Percentiles rank a stretch among this genome's conserved stretches.
Conservation (phyloP, 1,284 basidiomycete species). For the Puccinia horiana region DNA sequence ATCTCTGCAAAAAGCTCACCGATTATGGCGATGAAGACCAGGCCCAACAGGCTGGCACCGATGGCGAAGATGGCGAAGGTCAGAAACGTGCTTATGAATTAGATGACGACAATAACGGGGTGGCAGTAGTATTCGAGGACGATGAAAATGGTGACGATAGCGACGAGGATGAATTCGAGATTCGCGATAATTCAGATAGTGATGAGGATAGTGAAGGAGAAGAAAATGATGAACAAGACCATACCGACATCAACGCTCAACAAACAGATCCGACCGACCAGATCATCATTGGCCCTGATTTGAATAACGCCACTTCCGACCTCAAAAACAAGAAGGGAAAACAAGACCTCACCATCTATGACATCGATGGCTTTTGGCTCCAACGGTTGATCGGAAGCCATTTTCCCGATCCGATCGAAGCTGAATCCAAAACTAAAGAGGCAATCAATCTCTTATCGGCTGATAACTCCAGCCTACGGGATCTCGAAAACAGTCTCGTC, state of each 20-base stretch:
- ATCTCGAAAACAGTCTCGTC: slow-evolving; percentile 96
- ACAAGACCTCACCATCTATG: slow-evolving; percentile 72
- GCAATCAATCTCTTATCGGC: slow-evolving; percentile 80
- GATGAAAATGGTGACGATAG: slow-evolving; percentile 75
- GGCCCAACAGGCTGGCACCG: slow-evolving; percentile 69
- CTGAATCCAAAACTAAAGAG: slow-evolving; percentile 82
- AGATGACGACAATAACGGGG: slow-evolving; percentile 76
- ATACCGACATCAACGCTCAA: slow-evolving; percentile 58
- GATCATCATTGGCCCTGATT: slow-evolving; percentile 51
- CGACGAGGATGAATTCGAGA: slow-evolving; percentile 74
- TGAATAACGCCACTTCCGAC: slow-evolving; percentile 58
- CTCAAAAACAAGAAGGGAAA: slow-evolving; percentile 42
- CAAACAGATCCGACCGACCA: slow-evolving; percentile 62
- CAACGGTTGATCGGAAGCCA: slow-evolving; percentile 87
- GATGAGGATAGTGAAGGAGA: slow-evolving; percentile 75
- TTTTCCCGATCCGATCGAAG: slow-evolving; percentile 90
- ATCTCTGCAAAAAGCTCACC: slow-evolving; percentile 89
- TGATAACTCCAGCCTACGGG: slow-evolving; percentile 84
- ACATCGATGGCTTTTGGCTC: slow-evolving; percentile 97
- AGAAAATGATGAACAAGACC: slow-evolving; percentile 70
- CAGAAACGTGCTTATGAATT: slow-evolving; percentile 62
- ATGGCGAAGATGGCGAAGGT: slow-evolving; percentile 72
- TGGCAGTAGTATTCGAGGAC: slow-evolving; percentile 87
- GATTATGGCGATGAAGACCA: slow-evolving; percentile 91
- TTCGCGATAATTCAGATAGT: slow-evolving; percentile 86